phyloP scores from a whole-genome alignment of 192 early-diverging fungal species.

The Thoreauomyces humboldtii region DNA sequence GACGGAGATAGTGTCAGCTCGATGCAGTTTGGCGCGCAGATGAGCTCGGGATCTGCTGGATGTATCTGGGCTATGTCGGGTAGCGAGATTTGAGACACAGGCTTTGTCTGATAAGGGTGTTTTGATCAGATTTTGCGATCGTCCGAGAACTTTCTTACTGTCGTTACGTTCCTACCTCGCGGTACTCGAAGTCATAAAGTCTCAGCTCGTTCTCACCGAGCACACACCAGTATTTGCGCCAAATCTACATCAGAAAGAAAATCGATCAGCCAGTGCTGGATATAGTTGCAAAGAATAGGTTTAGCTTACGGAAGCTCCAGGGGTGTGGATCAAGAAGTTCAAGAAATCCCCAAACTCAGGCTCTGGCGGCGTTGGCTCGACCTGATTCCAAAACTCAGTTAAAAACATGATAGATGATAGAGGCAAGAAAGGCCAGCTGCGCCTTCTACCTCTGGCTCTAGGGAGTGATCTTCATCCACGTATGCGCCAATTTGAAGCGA shows the following conservation, averaged over 20 bases:
- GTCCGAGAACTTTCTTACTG: too few relatives aligned
- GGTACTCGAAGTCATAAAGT: constrained; percentile 47
- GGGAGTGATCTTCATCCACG: constrained; percentile 36
- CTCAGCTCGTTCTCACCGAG: constrained; percentile 29
- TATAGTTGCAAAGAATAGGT: neutral
- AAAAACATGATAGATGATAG: neutral
- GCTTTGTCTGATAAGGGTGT: constrained; percentile 40
- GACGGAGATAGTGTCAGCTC: constrained; percentile 19
- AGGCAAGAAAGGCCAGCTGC: too few relatives aligned
- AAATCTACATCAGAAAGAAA: constrained; percentile 30
- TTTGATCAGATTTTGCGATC: neutral
- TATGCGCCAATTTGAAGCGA: constrained; percentile 31
- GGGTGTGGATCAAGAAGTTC: constrained; percentile 35
- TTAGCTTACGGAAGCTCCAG: constrained; percentile 28
- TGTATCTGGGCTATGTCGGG: constrained; percentile 8
- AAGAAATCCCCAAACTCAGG: constrained; percentile 34
- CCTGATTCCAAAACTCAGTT: neutral
- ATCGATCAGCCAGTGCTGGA: neutral
- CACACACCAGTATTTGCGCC: constrained; percentile 48
- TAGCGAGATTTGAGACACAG: constrained; percentile 31
- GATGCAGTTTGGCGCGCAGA: constrained; percentile 37
- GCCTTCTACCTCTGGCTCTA: constrained; percentile 32
- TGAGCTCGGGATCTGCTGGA: constrained; percentile 36
- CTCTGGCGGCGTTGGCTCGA: constrained; percentile 29
- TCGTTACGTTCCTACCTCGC: constrained; percentile 35